These are phyloP conservation scores for Dendrostoma leiphaemia DNA, from an alignment of 2,329 filamentous ascomycete species.

Conservation along the genomic window DNA sequence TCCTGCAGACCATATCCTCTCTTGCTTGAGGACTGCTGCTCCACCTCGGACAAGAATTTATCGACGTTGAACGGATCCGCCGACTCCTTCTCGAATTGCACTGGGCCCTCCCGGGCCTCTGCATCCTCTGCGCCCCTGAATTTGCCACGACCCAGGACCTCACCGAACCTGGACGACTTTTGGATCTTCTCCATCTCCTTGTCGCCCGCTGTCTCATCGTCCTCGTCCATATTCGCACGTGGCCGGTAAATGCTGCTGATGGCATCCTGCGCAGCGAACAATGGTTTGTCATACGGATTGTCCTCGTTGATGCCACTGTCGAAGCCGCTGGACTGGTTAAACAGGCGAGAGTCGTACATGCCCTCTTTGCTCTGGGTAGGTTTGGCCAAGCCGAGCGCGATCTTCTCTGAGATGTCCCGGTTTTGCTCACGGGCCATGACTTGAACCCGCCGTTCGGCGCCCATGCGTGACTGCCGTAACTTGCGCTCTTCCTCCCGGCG, in stretches of 20 bases:
- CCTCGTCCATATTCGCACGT: slow-evolving; percentile 69
- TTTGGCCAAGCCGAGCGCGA: slow-evolving; percentile 90
- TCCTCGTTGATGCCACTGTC: slow-evolving; percentile 95
- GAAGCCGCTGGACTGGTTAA: slow-evolving; percentile 92
- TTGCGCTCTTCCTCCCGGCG: slow-evolving; percentile 84
- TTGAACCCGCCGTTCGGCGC: slow-evolving; percentile 84
- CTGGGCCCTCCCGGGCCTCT: slow-evolving; percentile 85
- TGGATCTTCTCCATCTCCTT: slow-evolving; percentile 85
- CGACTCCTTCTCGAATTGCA: slow-evolving; percentile 91
- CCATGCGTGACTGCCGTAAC: slow-evolving; percentile 91
- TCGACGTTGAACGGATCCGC: slow-evolving; percentile 91
- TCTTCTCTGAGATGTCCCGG: slow-evolving; percentile 95
- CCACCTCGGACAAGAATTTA: slow-evolving; percentile 83
- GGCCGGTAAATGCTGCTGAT: slow-evolving; percentile 93
- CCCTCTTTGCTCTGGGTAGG: slow-evolving; percentile 87
- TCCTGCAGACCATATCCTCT: slow-evolving; percentile 77
- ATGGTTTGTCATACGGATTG: slow-evolving; percentile 92
- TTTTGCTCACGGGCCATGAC: slow-evolving; percentile 94
- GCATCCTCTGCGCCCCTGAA: slow-evolving; percentile 85
- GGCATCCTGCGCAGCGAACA: slow-evolving; percentile 94
- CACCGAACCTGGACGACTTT: slow-evolving; percentile 77
- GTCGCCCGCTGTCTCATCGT: slow-evolving; percentile 75
- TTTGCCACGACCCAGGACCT: slow-evolving; percentile 83
- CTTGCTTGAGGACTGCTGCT: slow-evolving; percentile 56
- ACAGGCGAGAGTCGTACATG: slow-evolving; percentile 95